Conservation (phyloP, 441 rosid genomes). For the Adansonia gregorii region DNA sequence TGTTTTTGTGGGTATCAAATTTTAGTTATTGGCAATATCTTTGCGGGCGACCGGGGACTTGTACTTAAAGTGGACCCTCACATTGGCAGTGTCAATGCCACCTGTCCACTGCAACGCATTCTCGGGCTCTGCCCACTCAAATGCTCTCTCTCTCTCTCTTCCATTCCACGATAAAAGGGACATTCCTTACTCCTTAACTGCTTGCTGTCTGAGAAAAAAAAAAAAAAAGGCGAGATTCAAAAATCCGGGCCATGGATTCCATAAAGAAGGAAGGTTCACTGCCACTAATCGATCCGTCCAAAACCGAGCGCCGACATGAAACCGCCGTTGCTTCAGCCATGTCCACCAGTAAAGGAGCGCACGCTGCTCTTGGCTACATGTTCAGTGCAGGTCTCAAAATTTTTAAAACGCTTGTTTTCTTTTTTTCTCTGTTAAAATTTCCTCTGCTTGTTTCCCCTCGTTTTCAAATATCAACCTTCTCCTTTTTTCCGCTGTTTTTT, state of each 20-base stretch:
- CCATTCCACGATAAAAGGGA: conserved; percentile 8
- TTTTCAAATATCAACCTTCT: conserved; percentile 4
- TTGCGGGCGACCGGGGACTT: conserved; percentile 8
- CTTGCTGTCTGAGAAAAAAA: neutral
- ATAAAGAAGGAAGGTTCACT: conserved; percentile 30
- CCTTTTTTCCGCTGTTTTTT: neutral
- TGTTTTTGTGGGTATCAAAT: too few species aligned
- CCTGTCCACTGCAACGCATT: neutral
- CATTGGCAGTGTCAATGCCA: too few species aligned
- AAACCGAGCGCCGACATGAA: conserved; percentile 16
- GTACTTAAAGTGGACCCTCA: conserved; percentile 16
- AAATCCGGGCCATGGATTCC: conserved; percentile 29
- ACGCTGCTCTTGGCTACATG: conserved; percentile 70
- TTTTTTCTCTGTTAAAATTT: too few species aligned
- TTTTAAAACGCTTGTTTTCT: neutral
- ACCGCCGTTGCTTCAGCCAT: conserved; percentile 25
- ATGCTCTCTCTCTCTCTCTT: neutral
- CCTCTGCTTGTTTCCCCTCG: neutral
- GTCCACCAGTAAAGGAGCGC: conserved; percentile 43
- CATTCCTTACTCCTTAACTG: neutral
- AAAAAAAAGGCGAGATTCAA: neutral
- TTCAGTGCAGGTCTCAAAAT: conserved; percentile 51
- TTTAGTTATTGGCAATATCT: neutral
- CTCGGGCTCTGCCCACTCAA: conserved; percentile 15
- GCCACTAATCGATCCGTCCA: conserved; percentile 27